These are phyloP conservation scores for Penicillium subrubescens DNA, from an alignment of 495 filamentous ascomycete species.

Conservation along the genomic window DNA sequence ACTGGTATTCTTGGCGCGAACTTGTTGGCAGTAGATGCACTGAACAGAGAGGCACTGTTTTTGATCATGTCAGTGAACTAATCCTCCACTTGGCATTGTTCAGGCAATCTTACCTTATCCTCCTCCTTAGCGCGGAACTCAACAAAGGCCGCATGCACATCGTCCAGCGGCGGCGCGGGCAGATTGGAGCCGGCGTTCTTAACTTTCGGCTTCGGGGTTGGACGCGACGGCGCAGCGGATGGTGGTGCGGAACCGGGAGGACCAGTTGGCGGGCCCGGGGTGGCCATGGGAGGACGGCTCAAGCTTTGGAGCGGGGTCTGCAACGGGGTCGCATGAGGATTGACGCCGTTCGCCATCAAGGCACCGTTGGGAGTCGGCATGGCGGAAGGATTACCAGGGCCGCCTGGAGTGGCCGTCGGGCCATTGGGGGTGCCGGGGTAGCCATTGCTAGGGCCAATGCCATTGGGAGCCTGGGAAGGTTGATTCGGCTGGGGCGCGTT, in stretches of 20 bases:
- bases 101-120: slow-evolving; percentile 48
- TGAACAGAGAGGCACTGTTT: slow-evolving; percentile 56
- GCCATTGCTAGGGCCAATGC: slow-evolving; percentile 47
- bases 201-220: slow-evolving; percentile 47
- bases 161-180: slow-evolving; percentile 51
- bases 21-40: slow-evolving; percentile 61
- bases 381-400: slow-evolving; percentile 35
- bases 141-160: slow-evolving; percentile 58
- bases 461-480: slow-evolving; percentile 44
- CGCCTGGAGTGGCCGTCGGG: slow-evolving; percentile 39
- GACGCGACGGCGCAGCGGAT: slow-evolving; percentile 34
- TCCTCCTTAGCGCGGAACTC: slow-evolving; percentile 61
- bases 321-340: slow-evolving; percentile 47
- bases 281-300: slow-evolving; percentile 42
- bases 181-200: slow-evolving; percentile 42
- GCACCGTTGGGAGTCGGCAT: slow-evolving; percentile 43
- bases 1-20: slow-evolving; percentile 59
- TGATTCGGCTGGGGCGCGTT: slow-evolving; percentile 47
- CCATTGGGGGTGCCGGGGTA: slow-evolving; percentile 51
- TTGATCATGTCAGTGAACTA: slow-evolving; percentile 9
- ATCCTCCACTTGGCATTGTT: background rate
- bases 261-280: slow-evolving; percentile 36
- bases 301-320: slow-evolving; percentile 47
- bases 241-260: slow-evolving; percentile 35
- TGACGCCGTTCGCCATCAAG: slow-evolving; percentile 51